Evolutionary conservation across 2,329 filamentous ascomycete genomes (phyloP), one percentile per base, ranked within the genome.

Genomic region (Nothophoma quercina): DNA sequence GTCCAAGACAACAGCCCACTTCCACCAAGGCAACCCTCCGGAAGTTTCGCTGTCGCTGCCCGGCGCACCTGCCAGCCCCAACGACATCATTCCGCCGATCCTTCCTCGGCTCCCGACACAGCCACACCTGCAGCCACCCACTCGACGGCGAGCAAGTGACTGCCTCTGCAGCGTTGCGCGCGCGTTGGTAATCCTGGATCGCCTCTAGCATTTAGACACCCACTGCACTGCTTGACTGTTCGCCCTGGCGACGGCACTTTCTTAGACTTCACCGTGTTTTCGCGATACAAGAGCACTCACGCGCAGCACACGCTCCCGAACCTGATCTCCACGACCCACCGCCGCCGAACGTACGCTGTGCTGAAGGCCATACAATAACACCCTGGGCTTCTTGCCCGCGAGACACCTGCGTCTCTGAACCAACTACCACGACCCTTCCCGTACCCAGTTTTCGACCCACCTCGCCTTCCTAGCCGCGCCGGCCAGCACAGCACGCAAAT

Each of bases 381-480:
- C 39, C 56, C 69, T 68, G 72, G 72, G 72, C 73, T 70, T 62
- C 64, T 66, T 67, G 73, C 71, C 72, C 70, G 60, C 60, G 71
- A 73, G 71, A 73, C 71, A 71, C 70, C 59, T 68, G 65, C 69
- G 67, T 73, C 71, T 73, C 70, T 58, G 44, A 61, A 51, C 52
- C 52, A 40, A 44, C 33, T 46, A 21, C 30, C 30, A 40, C 29
- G 33, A 22, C 18, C 43, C 40, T 49, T 25, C 36, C 25, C 21
- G 36, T 42, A 35, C 49, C 26, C 54, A 29, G 29, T 54, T 47
- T 55, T 53, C 46, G 52, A 55, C 44, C 64, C 58, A 56, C 61
- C 18, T 55, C 33, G 49, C 52, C 43, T 19, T 49, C 51, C 47
- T 54, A 60, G 49, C 53, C 65, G 51, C 51, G 33, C 55, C 49